Conservation (phyloP, 2,329 filamentous ascomycete species). For the Hawksworthiomyces lignivorus region DNA sequence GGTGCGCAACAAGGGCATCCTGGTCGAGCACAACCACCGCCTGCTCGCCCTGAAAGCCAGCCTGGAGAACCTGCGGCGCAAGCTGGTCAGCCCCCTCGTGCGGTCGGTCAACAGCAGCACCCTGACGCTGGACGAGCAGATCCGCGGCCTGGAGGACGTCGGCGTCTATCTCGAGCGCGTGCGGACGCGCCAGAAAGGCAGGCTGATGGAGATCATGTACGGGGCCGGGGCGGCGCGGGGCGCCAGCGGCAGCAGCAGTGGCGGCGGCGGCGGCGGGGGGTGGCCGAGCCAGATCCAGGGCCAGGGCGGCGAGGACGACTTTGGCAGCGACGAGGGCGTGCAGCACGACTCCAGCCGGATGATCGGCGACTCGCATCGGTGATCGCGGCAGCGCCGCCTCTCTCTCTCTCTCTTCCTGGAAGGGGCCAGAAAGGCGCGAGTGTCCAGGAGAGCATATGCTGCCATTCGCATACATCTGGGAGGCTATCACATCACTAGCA, state of each 20-base stretch:
- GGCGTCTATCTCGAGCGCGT: conserved; percentile 70
- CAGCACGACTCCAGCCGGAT: not conserved
- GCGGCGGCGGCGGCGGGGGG: not conserved
- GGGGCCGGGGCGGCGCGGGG: conserved; percentile 31
- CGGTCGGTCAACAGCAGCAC: conserved; percentile 60
- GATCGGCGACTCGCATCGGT: conserved; percentile 1
- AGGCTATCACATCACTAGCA: too few species aligned
- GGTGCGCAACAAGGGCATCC: conserved; percentile 75
- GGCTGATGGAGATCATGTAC: conserved; percentile 73
- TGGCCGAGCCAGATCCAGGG: conserved; percentile 53
- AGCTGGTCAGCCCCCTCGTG: conserved; percentile 78
- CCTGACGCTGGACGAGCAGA: conserved; percentile 75
- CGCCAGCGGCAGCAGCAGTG: not conserved
- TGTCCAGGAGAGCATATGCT: too few species aligned
- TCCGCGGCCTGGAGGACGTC: conserved; percentile 71
- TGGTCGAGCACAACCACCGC: conserved; percentile 80
- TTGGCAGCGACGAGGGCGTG: not conserved
- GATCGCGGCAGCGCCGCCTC: too few species aligned
- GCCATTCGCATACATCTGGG: too few species aligned
- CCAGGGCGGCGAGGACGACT: conserved; percentile 16
- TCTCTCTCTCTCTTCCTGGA: too few species aligned
- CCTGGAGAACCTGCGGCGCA: conserved; percentile 74
- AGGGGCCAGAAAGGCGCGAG: too few species aligned
- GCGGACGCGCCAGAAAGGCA: conserved; percentile 71
- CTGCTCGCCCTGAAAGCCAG: conserved; percentile 79